Evolutionary conservation across 768 basidiomycete genomes (phyloP).

Genomic region (Hericium erinaceus): DNA sequence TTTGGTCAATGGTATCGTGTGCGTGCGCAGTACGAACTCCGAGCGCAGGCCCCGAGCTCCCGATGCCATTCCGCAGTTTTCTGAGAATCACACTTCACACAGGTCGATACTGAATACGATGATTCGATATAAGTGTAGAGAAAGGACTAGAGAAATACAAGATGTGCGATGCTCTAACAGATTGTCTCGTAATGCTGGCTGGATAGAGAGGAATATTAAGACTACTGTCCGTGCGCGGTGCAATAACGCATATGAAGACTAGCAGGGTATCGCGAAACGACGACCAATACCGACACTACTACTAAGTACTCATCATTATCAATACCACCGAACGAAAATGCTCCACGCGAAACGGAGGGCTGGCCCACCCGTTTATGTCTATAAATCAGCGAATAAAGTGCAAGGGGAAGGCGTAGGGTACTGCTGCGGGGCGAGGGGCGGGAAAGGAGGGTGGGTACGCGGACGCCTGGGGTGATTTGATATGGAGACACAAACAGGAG

Average conservation of each 20-base stretch:
- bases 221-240: conserved; percentile 35
- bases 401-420: conserved; percentile 15
- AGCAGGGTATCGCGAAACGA: conserved; percentile 45
- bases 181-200: conserved; percentile 52
- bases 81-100: too few species aligned
- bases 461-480: conserved; percentile 25
- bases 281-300: conserved; percentile 32
- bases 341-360: background rate
- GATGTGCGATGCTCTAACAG: conserved; percentile 63
- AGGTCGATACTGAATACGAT: background rate
- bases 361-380: conserved; percentile 18
- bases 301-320: conserved; percentile 20
- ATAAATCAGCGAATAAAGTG: conserved; percentile 17
- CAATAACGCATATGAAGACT: conserved; percentile 24
- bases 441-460: conserved; percentile 15
- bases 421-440: conserved; percentile 17
- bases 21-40: too few species aligned
- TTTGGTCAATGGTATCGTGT: too few species aligned
- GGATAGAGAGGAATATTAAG: conserved; percentile 19
- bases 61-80: too few species aligned
- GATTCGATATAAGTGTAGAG: conserved; percentile 8
- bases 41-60: too few species aligned
- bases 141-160: conserved; percentile 16
- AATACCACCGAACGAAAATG: conserved; percentile 4
- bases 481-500: conserved; percentile 26